These are phyloP conservation scores for Przewalskia tangutica DNA, from an alignment of 257 asterid species.

Conservation along the genomic window DNA sequence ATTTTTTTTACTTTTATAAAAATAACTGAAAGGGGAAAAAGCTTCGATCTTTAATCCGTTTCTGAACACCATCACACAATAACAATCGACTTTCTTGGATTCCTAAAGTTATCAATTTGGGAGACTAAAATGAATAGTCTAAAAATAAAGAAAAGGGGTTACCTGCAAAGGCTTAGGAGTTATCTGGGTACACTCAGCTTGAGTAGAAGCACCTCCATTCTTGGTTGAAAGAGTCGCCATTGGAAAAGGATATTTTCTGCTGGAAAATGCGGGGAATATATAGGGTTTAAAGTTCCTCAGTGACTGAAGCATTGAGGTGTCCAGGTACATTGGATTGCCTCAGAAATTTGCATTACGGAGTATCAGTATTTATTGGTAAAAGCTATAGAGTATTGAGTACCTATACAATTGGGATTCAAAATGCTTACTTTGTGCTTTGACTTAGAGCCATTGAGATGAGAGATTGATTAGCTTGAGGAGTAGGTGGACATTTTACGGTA, in stretches of 20 bases:
- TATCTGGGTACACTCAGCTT: conserved; percentile 14
- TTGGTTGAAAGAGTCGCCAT: conserved; percentile 48
- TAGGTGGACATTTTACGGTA: no score
- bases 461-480: not conserved
- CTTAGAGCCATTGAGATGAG: not conserved
- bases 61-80: not conserved
- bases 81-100: not conserved
- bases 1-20: no score
- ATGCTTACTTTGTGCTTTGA: not conserved
- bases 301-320: conserved; percentile 19
- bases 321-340: conserved; percentile 32
- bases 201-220: conserved; percentile 25
- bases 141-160: not conserved
- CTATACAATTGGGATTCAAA: not conserved
- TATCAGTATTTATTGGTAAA: not conserved
- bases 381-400: no score
- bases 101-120: not conserved
- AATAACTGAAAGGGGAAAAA: not conserved
- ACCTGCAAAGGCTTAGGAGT: conserved; percentile 61
- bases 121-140: not conserved
- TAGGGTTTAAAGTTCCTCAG: conserved; percentile 18
- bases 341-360: not conserved
- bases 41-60: not conserved
- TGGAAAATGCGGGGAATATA: conserved; percentile 8
- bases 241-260: conserved; percentile 12